Base-by-base conservation (phyloP, 129 eudicot genomes). In the Erigeron canadensis region DNA sequence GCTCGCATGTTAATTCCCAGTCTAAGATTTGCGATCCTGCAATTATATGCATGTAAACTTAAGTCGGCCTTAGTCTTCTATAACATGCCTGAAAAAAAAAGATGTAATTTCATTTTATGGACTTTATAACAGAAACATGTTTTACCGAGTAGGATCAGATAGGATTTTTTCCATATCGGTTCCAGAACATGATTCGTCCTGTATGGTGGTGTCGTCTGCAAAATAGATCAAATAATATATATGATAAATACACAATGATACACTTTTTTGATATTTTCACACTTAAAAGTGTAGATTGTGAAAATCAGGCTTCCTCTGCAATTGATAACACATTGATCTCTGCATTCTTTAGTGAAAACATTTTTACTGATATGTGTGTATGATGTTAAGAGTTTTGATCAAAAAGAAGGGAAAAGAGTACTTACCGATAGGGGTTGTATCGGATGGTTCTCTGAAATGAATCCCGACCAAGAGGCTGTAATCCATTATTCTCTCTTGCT, bases 401-500 rank as follows among this genome's bases (percentile, higher is more conserved):
- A n/a, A n/a, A 44, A 22, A 23, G 12, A 13, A 23, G 11, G 16
- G 62, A 68, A 37, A 48, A 28, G 53, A 45, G 76, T 44, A 84
- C 89, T 66, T 58, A 90, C 87, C 87, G 34, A 65, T 54, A 48
- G 74, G 53, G 18, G 53, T 56, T 38, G 55, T 38, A 48, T 54
- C 22, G 43, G 70, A 65, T 18, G 92, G 86, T 10, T 90, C 99
- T 81, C 79, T 95, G 46, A 95, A 95, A 67, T 90, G 99, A 70
- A 95, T 76, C 45, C 99, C 99, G 66, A 95, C 96, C 61, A 90
- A 78, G 57, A 95, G 83, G 72, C 99, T 95, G 67, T 95, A 95
- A 67, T 90, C 99, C 99, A 95, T 95, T 41, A 95, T 84, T 70
- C 96, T 86, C 78, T 90, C 99, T 37, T 90, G 96, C 74, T 95